These are phyloP conservation scores for Bertia moriformis DNA, from an alignment of 2,329 filamentous ascomycete species.

Conservation along the genomic window DNA sequence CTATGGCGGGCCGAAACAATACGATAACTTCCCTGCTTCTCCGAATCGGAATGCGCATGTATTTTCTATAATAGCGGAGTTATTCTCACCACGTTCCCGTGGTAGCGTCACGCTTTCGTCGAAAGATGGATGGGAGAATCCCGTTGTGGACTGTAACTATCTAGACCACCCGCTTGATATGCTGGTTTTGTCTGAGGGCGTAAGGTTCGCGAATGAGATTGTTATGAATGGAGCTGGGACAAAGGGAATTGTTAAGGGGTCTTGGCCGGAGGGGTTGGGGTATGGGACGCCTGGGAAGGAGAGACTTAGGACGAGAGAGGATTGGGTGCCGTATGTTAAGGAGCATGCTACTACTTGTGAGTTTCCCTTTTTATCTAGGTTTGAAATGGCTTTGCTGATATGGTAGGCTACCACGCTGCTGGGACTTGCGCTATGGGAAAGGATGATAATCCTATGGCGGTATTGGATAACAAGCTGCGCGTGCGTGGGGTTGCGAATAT, in stretches of 20 bases:
- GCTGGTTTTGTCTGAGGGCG: slow-evolving; percentile 42
- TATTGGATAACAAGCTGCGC: slow-evolving; percentile 34
- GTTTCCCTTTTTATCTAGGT: slow-evolving; percentile 6
- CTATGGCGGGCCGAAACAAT: slow-evolving; percentile 45
- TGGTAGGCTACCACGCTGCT: slow-evolving; percentile 35
- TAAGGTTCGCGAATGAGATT: slow-evolving; percentile 43
- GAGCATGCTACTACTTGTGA: slow-evolving; percentile 45
- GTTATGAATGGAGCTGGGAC: slow-evolving; percentile 40
- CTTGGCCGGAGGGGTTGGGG: slow-evolving; percentile 34
- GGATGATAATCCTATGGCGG: slow-evolving; percentile 27
- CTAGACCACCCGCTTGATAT: slow-evolving; percentile 41
- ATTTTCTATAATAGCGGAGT: slow-evolving; percentile 41
- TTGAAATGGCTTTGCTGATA: slow-evolving; percentile 1
- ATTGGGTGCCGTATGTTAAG: slow-evolving; percentile 42
- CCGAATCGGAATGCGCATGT: slow-evolving; percentile 33
- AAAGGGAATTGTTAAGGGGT: slow-evolving; percentile 40
- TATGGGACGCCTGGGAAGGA: slow-evolving; percentile 35
- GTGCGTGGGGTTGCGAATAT: slow-evolving; percentile 35
- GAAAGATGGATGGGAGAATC: slow-evolving; percentile 9
- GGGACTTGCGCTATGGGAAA: slow-evolving; percentile 42
- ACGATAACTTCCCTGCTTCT: slow-evolving; percentile 32
- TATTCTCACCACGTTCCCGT: slow-evolving; percentile 40
- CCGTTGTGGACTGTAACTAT: slow-evolving; percentile 42
- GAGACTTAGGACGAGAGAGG: slow-evolving; percentile 31
- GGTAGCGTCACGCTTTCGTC: slow-evolving; percentile 14